Conservation (phyloP, 2,329 filamentous ascomycete species). For the Beauveria scarabaeidicola region DNA sequence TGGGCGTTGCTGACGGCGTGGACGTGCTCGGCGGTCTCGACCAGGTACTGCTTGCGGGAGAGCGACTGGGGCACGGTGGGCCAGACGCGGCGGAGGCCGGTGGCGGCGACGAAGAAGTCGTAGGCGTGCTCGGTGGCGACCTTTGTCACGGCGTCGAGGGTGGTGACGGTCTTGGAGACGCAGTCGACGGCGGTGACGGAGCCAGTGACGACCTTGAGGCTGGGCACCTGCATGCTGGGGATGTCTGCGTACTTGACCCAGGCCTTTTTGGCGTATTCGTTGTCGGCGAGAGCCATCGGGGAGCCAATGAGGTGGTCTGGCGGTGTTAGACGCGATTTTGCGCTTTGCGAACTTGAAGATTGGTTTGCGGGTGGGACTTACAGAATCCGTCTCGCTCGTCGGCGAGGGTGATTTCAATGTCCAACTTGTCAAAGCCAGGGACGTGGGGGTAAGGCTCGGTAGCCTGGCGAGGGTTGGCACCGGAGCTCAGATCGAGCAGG, state of each 20-base stretch:
- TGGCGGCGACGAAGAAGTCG: constrained; percentile 67
- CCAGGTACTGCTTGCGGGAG: constrained; percentile 52
- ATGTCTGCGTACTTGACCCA: constrained; percentile 65
- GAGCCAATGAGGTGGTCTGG: constrained; percentile 68
- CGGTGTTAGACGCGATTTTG: constrained; percentile 7
- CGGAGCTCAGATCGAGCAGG: constrained; percentile 56
- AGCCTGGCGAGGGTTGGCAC: constrained; percentile 40
- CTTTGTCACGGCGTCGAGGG: constrained; percentile 40
- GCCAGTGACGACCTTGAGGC: constrained; percentile 58
- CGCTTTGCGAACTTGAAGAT: not conserved
- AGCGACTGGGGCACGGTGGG: constrained; percentile 64
- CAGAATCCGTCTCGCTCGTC: constrained; percentile 80
- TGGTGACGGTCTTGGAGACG: constrained; percentile 48
- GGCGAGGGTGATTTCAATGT: constrained; percentile 62
- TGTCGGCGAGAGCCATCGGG: constrained; percentile 60
- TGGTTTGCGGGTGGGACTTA: constrained; percentile 31
- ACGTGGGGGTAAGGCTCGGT: constrained; percentile 30
- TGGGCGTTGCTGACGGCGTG: constrained; percentile 40
- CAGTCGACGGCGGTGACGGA: constrained; percentile 53
- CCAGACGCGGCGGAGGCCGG: constrained; percentile 61
- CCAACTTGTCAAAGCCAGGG: constrained; percentile 36
- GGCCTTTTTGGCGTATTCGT: constrained; percentile 53
- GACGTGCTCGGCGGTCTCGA: constrained; percentile 54
- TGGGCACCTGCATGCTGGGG: constrained; percentile 53
- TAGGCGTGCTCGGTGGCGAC: constrained; percentile 42